Base-by-base conservation (phyloP, 768 basidiomycete genomes). In the Rhodotorula graminis region DNA sequence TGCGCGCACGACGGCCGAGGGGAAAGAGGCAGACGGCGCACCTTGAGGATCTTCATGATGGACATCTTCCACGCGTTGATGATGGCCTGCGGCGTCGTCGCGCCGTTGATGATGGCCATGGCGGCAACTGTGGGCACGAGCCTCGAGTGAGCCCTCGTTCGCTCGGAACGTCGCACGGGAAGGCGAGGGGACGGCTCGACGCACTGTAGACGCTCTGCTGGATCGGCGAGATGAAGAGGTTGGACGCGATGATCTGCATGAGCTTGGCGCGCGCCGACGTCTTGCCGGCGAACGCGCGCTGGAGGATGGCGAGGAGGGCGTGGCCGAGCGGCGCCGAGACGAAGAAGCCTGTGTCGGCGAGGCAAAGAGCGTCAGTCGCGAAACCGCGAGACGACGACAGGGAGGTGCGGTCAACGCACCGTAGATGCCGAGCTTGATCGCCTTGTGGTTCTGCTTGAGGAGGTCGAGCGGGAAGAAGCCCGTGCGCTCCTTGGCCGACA, bases 31-130 rank as follows among this genome's bases (percentile, higher is more conserved):
- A n/a, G n/a, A n/a, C n/a, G 8, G 31, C 60, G 37, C 55, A 69
- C 66, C 65, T 64, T 65, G 64, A 75, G 70, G 23, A 73, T 62
- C 9, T 65, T 63, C 62, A 64, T 53, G 65, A 70, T 55, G 40
- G 68, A 47, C 50, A 70, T 53, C 50, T 59, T 16, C 77, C 86
- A 69, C 76, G 92, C 91, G 80, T 86, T 83, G 67, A 92, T 84
- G 69, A 93, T 83, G 37, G 89, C 88, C 50, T 87, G 84, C 15
- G 85, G 73, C 16, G 88, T 86, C 75, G 84, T 86, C 27, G 90
- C 90, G 50, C 92, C 92, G 69, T 88, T 88, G 73, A 94, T 92
- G 49, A 93, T 80, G 2, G 92, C 90, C 87, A 91, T 89, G 37
- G 87, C 90, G 0, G 89, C 84, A 46, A 94, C 84, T 80, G 87